Evolutionary conservation across 2,329 filamentous ascomycete species (phyloP), one percentile per base, ranked within the genome.

Genomic region (Colletotrichum shisoi): DNA sequence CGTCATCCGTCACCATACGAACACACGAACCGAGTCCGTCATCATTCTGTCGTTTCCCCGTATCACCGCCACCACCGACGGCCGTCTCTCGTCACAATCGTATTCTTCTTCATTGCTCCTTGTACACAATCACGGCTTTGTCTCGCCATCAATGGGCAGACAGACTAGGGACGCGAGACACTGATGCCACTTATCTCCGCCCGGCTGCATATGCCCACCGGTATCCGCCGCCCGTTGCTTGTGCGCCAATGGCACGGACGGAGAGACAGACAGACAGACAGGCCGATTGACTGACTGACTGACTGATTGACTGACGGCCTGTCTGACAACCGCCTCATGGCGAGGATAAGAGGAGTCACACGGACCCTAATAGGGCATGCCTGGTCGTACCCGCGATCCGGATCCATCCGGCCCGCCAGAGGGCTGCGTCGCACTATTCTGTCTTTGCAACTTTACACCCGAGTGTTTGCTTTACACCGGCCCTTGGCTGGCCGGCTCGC

Each of bases 161-260:
- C 37, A 49, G 52, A 44, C 60, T 44, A 37, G 61, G 54, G 49
- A 54, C 54, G 61, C 61, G 61, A 64, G 19, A 56, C 64, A 64
- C 56, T 60, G 49, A 64, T 65, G 64, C 64, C 61, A 67, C 60
- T 48, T 49, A 53, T 67, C 61, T 65, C 64, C 64, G 61, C 64
- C 48, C n/a, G 37, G 40, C 61, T 67, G 64, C 64, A 64, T 61
- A 67, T 64, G 48, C 37, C 64, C 64, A 64, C 61, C 58, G 54
- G 61, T 60, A 34, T 34, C 42, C 64, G 64, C 54, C 49, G 64
- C 56, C 61, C 64, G 62, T 63, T 53, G 31, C 31, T 58, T 56
- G 61, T 67, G 54, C 64, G 54, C 61, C 61, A 60, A 64, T 67
- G 31, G 42, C 61, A 60, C 64, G 59, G 64, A 64, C 56, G 31